These are phyloP conservation scores for Jaltomata sinuosa DNA, from an alignment of 257 asterid genomes.

Conservation along the genomic window DNA sequence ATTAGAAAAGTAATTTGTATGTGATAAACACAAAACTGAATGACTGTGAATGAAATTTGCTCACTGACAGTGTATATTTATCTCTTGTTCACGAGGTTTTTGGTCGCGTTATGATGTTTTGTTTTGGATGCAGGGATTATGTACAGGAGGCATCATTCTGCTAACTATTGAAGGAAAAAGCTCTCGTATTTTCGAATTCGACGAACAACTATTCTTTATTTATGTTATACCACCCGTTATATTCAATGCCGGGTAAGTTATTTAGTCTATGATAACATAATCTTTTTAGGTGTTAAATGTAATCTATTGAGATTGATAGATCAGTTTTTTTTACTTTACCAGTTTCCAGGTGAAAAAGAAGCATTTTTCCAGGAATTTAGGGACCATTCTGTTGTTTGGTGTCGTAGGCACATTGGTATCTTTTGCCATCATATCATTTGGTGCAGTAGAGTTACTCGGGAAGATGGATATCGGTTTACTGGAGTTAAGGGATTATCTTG, in stretches of 20 bases:
- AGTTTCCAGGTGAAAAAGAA: slow-evolving; percentile 79
- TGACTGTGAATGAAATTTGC: too few species aligned
- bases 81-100: too few species aligned
- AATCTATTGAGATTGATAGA: not conserved
- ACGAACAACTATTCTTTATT: slow-evolving; percentile 64
- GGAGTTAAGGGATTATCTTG: slow-evolving; percentile 66
- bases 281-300: not conserved
- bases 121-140: slow-evolving; percentile 48
- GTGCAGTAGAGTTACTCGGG: slow-evolving; percentile 39
- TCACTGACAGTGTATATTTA: not conserved
- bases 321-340: not conserved
- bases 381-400: slow-evolving; percentile 51
- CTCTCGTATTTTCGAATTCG: slow-evolving; percentile 44
- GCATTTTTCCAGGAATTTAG: slow-evolving; percentile 56
- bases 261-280: not conserved
- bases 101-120: not conserved
- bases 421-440: slow-evolving; percentile 52
- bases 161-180: slow-evolving; percentile 35
- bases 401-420: slow-evolving; percentile 67
- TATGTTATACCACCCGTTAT: slow-evolving; percentile 79
- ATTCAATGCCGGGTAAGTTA: slow-evolving; percentile 61
- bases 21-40: too few species aligned
- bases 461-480: slow-evolving; percentile 29
- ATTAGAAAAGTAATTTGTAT: too few species aligned
- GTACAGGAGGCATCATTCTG: slow-evolving; percentile 32